Evolutionary conservation across 2,329 filamentous ascomycete genomes (phyloP), one percentile per base, ranked within the genome.

Genomic region (Akanthomyces uredinophilus): DNA sequence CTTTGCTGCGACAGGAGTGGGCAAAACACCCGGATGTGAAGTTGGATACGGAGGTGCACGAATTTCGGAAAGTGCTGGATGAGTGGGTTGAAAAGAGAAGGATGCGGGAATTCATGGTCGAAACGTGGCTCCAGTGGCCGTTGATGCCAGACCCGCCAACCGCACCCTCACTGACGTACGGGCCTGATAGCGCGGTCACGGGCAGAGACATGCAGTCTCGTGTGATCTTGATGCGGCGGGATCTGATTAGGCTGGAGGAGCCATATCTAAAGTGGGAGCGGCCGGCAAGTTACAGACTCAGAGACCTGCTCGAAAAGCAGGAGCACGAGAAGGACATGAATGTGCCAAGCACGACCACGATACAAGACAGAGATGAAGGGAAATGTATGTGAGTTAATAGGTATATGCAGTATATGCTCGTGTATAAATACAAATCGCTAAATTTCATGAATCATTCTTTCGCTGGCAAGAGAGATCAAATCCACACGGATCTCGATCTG

Each of bases 11-110:
- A 16, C 32, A 43, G 22, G 63, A 67, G 51, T 77, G 73, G 73
- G 57, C 57, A 11, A 68, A 72, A 64, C 70, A 75, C 57, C 69
- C 69, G n/a, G 69, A 69, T 6, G 68, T 73, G 7, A 67, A 67
- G 29, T 66, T 75, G 4, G 73, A 76, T 51, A 22, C 60, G 64
- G 20, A 64, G 61, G 52, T 75, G 70, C 62, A 67, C 63, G 16
- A 63, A 61, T 4, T 39, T 67, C 61, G 55, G 18, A 43, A 41
- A 29, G 61, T 41, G n/a, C 54, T 63, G 32, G 3, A 61, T 74
- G 20, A 46, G 66, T 46, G 65, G 70, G 22, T 74, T 69, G 67
- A 62, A 46, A 50, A 43, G 63, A 22, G 58, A 61, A 51, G 63
- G 66, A 53, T 49, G 16, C 27, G 37, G 37, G 63, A 60, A 50